These are phyloP conservation scores for Heimioporus sp. DNA, from an alignment of 768 basidiomycete genomes.

Conservation along the genomic window DNA sequence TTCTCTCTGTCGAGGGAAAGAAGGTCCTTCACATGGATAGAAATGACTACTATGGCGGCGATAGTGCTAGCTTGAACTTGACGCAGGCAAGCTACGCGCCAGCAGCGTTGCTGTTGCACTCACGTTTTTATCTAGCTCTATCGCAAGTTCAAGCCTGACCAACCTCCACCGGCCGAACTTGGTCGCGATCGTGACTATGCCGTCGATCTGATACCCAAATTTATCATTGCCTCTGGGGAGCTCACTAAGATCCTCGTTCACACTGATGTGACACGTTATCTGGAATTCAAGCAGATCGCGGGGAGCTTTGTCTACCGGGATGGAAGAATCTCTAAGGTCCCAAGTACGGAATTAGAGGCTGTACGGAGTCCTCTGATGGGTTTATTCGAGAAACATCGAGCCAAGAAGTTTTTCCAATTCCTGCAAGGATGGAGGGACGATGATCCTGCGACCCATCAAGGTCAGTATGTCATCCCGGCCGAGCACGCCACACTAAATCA, in stretches of 20 bases:
- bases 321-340: constrained; percentile 95
- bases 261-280: constrained; percentile 97
- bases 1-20: constrained; percentile 99
- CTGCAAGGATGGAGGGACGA: constrained; percentile 94
- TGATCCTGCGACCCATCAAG: constrained; percentile 95
- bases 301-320: constrained; percentile 98
- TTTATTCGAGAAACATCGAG: constrained; percentile 96
- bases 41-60: constrained; percentile 99
- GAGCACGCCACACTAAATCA: constrained; percentile 1
- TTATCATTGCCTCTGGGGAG: constrained; percentile 98
- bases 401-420: constrained; percentile 98
- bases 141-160: constrained; percentile 86
- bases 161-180: constrained; percentile 75
- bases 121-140: constrained; percentile 64
- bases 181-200: constrained; percentile 98
- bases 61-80: constrained; percentile 94
- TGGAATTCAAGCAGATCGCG: constrained; percentile 99
- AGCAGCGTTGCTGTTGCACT: constrained; percentile 8
- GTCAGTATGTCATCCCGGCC: constrained; percentile 39
- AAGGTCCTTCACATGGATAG: constrained; percentile 99
- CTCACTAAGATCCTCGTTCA: constrained; percentile 98
- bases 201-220: constrained; percentile 97
- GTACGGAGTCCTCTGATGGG: constrained; percentile 96
- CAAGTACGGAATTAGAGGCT: constrained; percentile 96
- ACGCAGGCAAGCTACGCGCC: constrained; percentile 69